phyloP scores from a whole-genome alignment of 139 green algal species.

The Nannochloris sp. region DNA sequence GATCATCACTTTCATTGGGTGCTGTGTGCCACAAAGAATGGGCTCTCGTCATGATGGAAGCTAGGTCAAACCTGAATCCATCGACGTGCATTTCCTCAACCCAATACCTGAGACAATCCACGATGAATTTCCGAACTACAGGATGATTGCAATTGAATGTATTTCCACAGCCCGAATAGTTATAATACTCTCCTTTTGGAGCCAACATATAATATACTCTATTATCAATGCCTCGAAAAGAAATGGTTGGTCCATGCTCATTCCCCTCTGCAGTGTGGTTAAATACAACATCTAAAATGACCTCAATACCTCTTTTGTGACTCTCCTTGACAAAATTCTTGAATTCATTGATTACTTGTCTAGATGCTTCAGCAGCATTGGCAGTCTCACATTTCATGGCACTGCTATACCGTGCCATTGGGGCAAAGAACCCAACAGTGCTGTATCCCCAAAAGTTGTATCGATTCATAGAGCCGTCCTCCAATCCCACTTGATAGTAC shows the following conservation, averaged over 20 bases:
- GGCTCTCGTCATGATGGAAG: slow-evolving; percentile 87
- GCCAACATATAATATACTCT: slow-evolving; percentile 97
- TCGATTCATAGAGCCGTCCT: slow-evolving; percentile 16
- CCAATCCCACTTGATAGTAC: slow-evolving; percentile 63
- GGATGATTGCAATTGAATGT: slow-evolving; percentile 99
- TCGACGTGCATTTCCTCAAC: slow-evolving; percentile 85
- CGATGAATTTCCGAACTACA: slow-evolving; percentile 76
- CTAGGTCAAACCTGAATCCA: slow-evolving; percentile 93
- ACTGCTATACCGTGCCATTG: slow-evolving; percentile 77
- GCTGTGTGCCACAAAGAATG: slow-evolving; percentile 64
- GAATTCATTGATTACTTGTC: slow-evolving; percentile 75
- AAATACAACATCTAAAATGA: slow-evolving; percentile 97
- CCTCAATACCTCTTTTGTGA: slow-evolving; percentile 90
- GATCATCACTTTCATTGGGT: not conserved
- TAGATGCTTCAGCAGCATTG: slow-evolving; percentile 27
- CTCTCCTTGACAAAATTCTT: slow-evolving; percentile 88
- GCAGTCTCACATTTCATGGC: not conserved
- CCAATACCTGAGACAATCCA: slow-evolving; percentile 94
- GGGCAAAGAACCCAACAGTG: slow-evolving; percentile 87
- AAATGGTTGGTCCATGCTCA: slow-evolving; percentile 77
- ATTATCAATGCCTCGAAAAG: slow-evolving; percentile 96
- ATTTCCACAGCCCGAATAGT: slow-evolving; percentile 97
- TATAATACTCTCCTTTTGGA: slow-evolving; percentile 90
- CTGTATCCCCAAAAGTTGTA: slow-evolving; percentile 99
- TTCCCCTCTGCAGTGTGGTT: slow-evolving; percentile 99